A percentile compares a stretch with the other conserved stretches of the same genome.
Conservation (phyloP, 108 stramenopile species). For the Cylindrotheca fusiformis region DNA sequence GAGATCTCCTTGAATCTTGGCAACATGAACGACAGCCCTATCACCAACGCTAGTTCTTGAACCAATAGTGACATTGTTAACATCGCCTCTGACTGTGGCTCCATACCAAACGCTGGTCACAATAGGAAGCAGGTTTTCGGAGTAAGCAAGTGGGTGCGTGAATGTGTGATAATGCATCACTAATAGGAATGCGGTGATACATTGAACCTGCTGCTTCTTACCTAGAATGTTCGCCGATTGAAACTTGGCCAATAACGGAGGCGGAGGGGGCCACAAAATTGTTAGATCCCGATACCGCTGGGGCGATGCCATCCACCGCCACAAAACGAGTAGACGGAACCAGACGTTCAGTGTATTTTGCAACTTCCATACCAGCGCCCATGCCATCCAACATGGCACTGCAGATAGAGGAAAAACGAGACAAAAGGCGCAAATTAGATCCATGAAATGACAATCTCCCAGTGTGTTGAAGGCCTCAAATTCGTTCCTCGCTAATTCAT, state of each 20-base stretch:
- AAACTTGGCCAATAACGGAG: conserved; percentile 78
- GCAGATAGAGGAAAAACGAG: not conserved
- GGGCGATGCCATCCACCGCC: conserved; percentile 76
- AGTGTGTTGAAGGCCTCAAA: not conserved
- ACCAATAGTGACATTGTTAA: conserved; percentile 80
- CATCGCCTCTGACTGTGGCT: conserved; percentile 84
- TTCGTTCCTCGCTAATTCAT: too few relatives aligned
- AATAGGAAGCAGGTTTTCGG: too few relatives aligned
- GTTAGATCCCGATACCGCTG: conserved; percentile 53
- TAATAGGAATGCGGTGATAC: not conserved
- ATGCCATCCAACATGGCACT: conserved; percentile 46
- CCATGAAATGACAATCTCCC: not conserved
- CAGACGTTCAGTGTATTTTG: conserved; percentile 77
- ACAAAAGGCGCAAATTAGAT: not conserved
- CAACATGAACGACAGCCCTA: conserved; percentile 92
- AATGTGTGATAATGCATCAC: not conserved
- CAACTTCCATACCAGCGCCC: conserved; percentile 76
- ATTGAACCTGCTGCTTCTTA: conserved; percentile 10
- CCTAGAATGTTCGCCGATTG: conserved; percentile 65
- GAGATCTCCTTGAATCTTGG: conserved; percentile 89
- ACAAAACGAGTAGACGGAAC: conserved; percentile 89
- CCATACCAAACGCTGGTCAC: conserved; percentile 81
- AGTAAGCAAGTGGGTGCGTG: too few relatives aligned
- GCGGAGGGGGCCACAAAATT: conserved; percentile 84
- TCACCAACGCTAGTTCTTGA: conserved; percentile 83